A percentile compares a stretch with the other conserved stretches of the same genome.
These are phyloP conservation scores for Aspergillus hiratsukae DNA, from an alignment of 2,329 filamentous ascomycete genomes.

Conservation along the genomic window DNA sequence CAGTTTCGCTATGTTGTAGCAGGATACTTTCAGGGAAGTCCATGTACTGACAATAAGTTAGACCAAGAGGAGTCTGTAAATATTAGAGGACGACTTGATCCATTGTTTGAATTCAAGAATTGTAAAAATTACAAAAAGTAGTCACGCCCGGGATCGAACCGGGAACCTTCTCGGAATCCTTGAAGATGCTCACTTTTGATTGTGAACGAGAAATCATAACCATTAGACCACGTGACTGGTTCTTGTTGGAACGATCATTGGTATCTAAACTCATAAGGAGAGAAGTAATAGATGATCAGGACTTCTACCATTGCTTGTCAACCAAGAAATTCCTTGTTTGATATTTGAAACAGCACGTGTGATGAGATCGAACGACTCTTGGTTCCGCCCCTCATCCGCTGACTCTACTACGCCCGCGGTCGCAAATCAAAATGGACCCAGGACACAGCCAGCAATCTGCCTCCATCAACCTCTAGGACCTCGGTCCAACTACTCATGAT, in stretches of 20 bases:
- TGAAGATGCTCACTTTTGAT: conserved; percentile 17
- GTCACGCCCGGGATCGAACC: conserved; percentile 37
- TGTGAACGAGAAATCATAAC: conserved; percentile 40
- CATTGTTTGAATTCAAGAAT: no score
- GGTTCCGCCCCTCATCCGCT: not conserved
- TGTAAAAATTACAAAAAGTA: conserved; percentile 18
- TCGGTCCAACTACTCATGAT: not conserved
- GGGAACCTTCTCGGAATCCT: conserved; percentile 34
- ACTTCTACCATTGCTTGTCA: not conserved
- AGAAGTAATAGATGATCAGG: not conserved
- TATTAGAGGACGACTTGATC: not conserved
- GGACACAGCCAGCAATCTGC: not conserved
- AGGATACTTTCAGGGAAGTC: no score
- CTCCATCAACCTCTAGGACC: no score
- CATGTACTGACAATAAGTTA: conserved; percentile 1
- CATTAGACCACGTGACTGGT: conserved; percentile 33
- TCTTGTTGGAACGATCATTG: not conserved
- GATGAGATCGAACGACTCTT: conserved; percentile 1
- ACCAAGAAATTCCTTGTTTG: not conserved
- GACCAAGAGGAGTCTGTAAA: conserved; percentile 19
- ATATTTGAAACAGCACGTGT: conserved; percentile 1
- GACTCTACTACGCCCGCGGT: not conserved
- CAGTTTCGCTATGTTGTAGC: no score
- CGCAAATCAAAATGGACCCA: not conserved
- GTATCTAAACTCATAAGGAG: not conserved